Evolutionary conservation across 2,329 filamentous ascomycete genomes (phyloP).

Genomic region (Xylariaceae sp.): DNA sequence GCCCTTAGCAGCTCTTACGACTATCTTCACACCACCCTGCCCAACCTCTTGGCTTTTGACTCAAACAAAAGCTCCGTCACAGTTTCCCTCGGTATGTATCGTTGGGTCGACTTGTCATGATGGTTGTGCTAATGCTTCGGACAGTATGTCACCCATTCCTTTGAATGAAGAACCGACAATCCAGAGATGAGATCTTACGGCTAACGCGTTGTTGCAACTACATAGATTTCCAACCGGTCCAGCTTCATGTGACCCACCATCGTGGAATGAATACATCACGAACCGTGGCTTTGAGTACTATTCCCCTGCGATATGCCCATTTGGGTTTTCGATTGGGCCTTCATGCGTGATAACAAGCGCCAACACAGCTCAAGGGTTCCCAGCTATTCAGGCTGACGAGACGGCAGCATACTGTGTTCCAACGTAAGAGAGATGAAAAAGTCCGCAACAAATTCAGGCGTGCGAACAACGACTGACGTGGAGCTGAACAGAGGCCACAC

Average conservation of each 20-base stretch:
- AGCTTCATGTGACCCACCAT: conserved; percentile 35
- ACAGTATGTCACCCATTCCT: no score
- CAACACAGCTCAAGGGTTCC: conserved; percentile 31
- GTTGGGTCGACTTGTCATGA: no score
- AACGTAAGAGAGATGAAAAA: conserved; percentile 19
- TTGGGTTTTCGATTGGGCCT: conserved; percentile 22
- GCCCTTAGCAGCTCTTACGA: conserved; percentile 38
- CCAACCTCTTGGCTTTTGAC: conserved; percentile 40
- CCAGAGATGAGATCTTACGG: no score
- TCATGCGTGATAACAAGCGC: conserved; percentile 18
- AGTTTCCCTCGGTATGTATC: conserved; percentile 29
- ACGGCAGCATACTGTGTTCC: conserved; percentile 28
- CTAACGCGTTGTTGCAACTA: no score
- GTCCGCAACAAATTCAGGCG: not conserved
- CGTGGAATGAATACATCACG: conserved; percentile 35
- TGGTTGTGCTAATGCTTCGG: no score
- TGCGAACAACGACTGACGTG: conserved; percentile 1
- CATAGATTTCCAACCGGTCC: conserved; percentile 32
- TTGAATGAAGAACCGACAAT: no score
- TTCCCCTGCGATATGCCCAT: conserved; percentile 26
- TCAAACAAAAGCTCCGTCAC: conserved; percentile 37
- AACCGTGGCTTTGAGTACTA: conserved; percentile 34
- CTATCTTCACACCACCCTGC: conserved; percentile 41
- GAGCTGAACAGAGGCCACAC: conserved; percentile 30
- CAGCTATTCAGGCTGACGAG: conserved; percentile 20